Percentiles rank a stretch among this genome's conserved stretches.
phyloP scores from a whole-genome alignment of 75 land plant genomes.

The Selaginella moellendorffii region DNA sequence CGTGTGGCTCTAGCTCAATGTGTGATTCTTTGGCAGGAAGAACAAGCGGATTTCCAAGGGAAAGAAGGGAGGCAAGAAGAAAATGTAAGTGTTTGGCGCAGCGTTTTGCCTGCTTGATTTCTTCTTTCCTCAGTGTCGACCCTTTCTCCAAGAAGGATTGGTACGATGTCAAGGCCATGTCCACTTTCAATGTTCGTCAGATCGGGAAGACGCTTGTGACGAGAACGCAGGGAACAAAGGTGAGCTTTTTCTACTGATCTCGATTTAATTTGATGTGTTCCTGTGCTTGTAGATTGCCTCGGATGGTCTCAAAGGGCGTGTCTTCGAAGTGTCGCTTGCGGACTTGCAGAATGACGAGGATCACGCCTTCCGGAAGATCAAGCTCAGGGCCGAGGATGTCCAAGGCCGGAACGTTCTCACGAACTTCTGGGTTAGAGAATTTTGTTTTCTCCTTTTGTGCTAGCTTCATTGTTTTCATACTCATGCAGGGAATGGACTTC shows the following conservation, averaged over 20 bases:
- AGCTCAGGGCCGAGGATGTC: slow-evolving; percentile 77
- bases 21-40: slow-evolving; percentile 48
- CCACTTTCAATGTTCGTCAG: slow-evolving; percentile 34
- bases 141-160: slow-evolving; percentile 97
- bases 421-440: slow-evolving; percentile 57
- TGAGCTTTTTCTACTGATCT: slow-evolving; percentile 8
- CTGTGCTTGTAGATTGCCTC: slow-evolving; percentile 55
- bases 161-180: slow-evolving; percentile 93
- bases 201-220: slow-evolving; percentile 87
- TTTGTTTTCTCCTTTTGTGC: background rate
- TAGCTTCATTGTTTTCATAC: background rate
- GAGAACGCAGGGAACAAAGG: slow-evolving; percentile 93
- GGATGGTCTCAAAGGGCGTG: slow-evolving; percentile 77
- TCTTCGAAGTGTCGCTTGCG: slow-evolving; percentile 64
- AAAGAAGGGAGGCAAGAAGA: slow-evolving; percentile 93
- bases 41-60: slow-evolving; percentile 93
- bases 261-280: background rate
- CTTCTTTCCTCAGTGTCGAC: slow-evolving; percentile 36
- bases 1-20: too few species aligned
- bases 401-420: slow-evolving; percentile 93
- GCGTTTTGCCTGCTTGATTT: background rate
- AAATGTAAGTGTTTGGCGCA: slow-evolving; percentile 29
- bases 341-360: slow-evolving; percentile 80
- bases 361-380: slow-evolving; percentile 63
- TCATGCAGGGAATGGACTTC: slow-evolving; percentile 76